Conservation (phyloP, 768 basidiomycete species). For the Tulasnella sp. region DNA sequence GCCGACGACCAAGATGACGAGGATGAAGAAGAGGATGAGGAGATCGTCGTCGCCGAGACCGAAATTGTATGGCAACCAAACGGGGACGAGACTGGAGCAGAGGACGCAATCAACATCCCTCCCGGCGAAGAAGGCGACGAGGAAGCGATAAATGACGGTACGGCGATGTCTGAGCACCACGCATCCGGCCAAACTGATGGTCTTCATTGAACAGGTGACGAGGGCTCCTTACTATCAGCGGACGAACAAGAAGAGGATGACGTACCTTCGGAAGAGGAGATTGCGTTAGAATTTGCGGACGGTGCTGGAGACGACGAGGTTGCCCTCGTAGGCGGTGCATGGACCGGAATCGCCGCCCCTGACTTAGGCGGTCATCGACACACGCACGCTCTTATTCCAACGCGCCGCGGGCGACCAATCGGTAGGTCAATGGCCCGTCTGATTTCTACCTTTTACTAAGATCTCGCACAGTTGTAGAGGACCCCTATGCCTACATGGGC, state of each 20-base stretch:
- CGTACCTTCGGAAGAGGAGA: slow-evolving; percentile 23
- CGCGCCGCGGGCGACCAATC: neutral
- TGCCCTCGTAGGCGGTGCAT: slow-evolving; percentile 32
- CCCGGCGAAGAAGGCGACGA: slow-evolving; percentile 25
- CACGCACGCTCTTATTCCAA: neutral
- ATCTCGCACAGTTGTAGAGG: neutral
- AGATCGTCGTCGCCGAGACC: slow-evolving; percentile 56
- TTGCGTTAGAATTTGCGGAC: slow-evolving; percentile 23
- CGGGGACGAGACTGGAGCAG: slow-evolving; percentile 22
- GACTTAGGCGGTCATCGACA: slow-evolving; percentile 27
- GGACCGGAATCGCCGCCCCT: slow-evolving; percentile 22
- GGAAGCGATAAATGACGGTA: slow-evolving; percentile 40
- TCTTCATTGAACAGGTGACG: slow-evolving; percentile 18
- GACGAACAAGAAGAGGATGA: slow-evolving; percentile 15
- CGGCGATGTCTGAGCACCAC: slow-evolving; percentile 21
- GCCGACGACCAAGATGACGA: slow-evolving; percentile 26
- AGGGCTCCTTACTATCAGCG: slow-evolving; percentile 24
- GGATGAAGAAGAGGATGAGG: slow-evolving; percentile 61
- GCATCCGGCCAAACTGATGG: slow-evolving; percentile 11
- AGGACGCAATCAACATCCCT: slow-evolving; percentile 25
- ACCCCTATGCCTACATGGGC: neutral
- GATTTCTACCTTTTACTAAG: neutral
- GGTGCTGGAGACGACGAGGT: slow-evolving; percentile 14
- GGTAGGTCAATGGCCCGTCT: neutral
- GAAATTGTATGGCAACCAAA: slow-evolving; percentile 48